These are phyloP conservation scores for Cryptococcus sp. DNA, from an alignment of 1,284 basidiomycete genomes.

Conservation along the genomic window DNA sequence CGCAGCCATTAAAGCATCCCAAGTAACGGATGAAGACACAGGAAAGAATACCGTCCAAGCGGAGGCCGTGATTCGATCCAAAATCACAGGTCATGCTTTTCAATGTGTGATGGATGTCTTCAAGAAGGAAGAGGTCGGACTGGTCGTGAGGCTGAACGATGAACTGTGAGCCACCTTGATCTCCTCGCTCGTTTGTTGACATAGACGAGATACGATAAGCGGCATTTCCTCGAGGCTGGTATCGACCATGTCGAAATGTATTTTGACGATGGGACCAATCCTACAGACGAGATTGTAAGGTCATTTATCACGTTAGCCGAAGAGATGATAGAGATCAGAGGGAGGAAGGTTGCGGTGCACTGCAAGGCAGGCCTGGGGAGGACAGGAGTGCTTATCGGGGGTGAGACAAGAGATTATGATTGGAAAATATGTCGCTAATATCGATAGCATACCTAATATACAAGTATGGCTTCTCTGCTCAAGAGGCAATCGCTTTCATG, in stretches of 20 bases:
- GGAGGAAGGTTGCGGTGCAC: constrained; percentile 72
- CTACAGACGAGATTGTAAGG: constrained; percentile 87
- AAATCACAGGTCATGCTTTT: constrained; percentile 55
- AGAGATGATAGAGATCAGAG: constrained; percentile 65
- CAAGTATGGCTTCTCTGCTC: constrained; percentile 99
- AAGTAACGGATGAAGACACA: neutral
- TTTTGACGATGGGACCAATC: constrained; percentile 83
- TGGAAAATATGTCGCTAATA: neutral
- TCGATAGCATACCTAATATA: constrained; percentile 84
- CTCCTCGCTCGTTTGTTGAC: neutral
- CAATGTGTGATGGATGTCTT: constrained; percentile 90
- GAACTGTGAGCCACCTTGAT: constrained; percentile 53
- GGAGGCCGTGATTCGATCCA: constrained; percentile 31
- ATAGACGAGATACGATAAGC: constrained; percentile 63
- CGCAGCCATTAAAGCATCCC: constrained; percentile 1
- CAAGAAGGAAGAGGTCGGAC: constrained; percentile 73
- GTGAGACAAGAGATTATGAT: constrained; percentile 20
- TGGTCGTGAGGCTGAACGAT: constrained; percentile 94
- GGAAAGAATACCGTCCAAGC: neutral
- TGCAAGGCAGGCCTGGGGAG: constrained; percentile 53
- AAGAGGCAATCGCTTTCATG: constrained; percentile 98
- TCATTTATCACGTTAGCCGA: constrained; percentile 84
- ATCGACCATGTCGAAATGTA: constrained; percentile 82
- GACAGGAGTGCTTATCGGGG: constrained; percentile 81
- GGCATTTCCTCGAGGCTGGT: constrained; percentile 75